Evolutionary conservation across 75 land plant species (phyloP), one percentile per base, ranked within the genome.

Genomic region (Adiantum capillusveneris): DNA sequence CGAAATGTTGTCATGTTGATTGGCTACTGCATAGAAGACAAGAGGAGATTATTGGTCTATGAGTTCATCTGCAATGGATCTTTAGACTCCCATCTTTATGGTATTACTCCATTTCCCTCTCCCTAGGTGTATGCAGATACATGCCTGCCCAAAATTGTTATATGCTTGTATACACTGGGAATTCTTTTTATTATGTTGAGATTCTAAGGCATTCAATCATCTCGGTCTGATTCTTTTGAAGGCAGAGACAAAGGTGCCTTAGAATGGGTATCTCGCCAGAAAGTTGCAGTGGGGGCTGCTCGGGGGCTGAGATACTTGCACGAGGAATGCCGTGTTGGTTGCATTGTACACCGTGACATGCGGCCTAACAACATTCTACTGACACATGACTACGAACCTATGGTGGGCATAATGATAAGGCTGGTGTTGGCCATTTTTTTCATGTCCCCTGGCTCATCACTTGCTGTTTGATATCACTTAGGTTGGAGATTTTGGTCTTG

Each of bases 11-110:
- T 91, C 21, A 91, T 79, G 76, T 64, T 91, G 62, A 87, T 88
- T 63, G 97, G 97, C 1, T 91, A 77, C 57, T 93, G 98, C 41
- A 77, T 83, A 25, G 95, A 89, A 65, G 90, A 83, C 24, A 79
- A 65, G 37, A 72, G 84, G 49, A 71, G 95, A 55, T 64, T 89
- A 45, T 65, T 89, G 51, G 95, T 89, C 31, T 89, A 89, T 56
- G 90, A 88, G 44, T 89, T 77, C 44, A 75, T 89, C 29, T 89
- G 95, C 79, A 89, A 89, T 76, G 84, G 86, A 0, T 86, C 95
- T 26, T 62, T 89, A 57, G 95, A 89, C 76, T 60, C 79, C 31
- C 90, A 89, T 74, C 78, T 89, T 2, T 89, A 86, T 59, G 83
- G 98, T 93, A 34, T 34, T 34, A 5, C 9, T 9, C 37, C 37